Percentiles rank a stretch among this genome's conserved stretches.
phyloP scores from a whole-genome alignment of 768 basidiomycete genomes.

The Phylloporus sp. region DNA sequence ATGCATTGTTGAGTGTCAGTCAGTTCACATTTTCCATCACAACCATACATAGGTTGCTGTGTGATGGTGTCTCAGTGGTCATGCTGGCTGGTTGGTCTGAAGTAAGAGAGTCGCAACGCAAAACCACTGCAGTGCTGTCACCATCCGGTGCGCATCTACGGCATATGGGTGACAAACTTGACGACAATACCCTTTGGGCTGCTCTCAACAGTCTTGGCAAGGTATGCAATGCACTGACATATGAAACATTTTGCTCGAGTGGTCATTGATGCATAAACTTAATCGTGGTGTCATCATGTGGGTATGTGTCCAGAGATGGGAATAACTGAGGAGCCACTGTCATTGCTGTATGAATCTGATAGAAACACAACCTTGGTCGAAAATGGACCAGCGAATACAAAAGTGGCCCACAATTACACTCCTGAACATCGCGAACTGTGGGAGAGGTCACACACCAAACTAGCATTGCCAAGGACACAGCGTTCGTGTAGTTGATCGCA shows the following conservation, averaged over 20 bases:
- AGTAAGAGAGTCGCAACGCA: constrained; percentile 32
- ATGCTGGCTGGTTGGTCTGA: constrained; percentile 19
- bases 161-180: constrained; percentile 37
- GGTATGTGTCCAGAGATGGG: constrained; percentile 14
- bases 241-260: constrained; percentile 16
- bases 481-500: constrained; percentile 50
- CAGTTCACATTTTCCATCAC: constrained; percentile 37
- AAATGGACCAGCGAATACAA: background rate
- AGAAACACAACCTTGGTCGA: background rate
- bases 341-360: constrained; percentile 48
- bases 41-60: constrained; percentile 29
- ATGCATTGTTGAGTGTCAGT: background rate
- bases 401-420: constrained; percentile 44
- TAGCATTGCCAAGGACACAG: constrained; percentile 37
- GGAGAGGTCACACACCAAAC: constrained; percentile 38
- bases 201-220: constrained; percentile 9
- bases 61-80: constrained; percentile 3
- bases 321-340: constrained; percentile 40
- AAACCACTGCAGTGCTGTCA: constrained; percentile 25
- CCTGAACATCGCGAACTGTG: constrained; percentile 29
- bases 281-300: background rate
- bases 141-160: constrained; percentile 26
- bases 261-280: constrained; percentile 19
- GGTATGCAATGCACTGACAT: constrained; percentile 26
- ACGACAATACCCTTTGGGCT: constrained; percentile 24